phyloP scores from a whole-genome alignment of 345 rosid genomes.

The Capsella bursapastoris region DNA sequence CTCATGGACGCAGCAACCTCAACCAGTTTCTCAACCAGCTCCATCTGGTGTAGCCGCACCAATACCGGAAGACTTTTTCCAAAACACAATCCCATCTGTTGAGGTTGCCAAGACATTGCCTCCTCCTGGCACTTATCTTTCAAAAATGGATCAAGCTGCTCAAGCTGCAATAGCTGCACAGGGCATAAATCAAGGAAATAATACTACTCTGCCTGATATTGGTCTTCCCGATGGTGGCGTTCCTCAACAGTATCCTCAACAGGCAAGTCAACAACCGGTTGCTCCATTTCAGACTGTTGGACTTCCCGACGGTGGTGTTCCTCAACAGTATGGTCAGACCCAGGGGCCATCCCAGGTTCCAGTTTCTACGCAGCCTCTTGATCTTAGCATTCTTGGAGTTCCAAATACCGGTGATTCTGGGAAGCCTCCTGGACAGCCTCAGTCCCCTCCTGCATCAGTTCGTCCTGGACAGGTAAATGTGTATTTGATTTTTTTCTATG shows the following conservation, averaged over 20 bases:
- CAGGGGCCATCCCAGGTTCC: constrained; percentile 53
- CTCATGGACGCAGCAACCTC: constrained; percentile 58
- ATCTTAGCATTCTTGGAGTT: constrained; percentile 90
- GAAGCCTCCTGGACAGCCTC: constrained; percentile 58
- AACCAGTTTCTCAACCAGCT: constrained; percentile 58
- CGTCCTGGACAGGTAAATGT: constrained; percentile 90
- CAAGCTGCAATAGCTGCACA: constrained; percentile 52
- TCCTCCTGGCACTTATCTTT: constrained; percentile 86
- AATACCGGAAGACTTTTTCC: constrained; percentile 96
- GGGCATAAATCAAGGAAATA: constrained; percentile 46
- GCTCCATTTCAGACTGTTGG: constrained; percentile 59
- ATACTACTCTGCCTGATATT: constrained; percentile 51
- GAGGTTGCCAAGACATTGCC: constrained; percentile 85
- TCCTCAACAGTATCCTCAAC: constrained; percentile 46
- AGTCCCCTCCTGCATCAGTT: constrained; percentile 70
- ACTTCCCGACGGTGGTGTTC: constrained; percentile 90
- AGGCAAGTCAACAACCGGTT: constrained; percentile 55
- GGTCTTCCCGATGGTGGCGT: constrained; percentile 85
- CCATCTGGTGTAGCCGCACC: constrained; percentile 59
- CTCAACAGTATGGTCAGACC: constrained; percentile 64
- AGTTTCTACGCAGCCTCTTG: constrained; percentile 78
- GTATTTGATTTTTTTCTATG: neutral
- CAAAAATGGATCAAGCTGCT: constrained; percentile 72
- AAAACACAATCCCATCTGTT: constrained; percentile 84
- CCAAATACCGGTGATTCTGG: constrained; percentile 65